Conservation (phyloP, 345 rosid species). For the Dimocarpus longan region DNA sequence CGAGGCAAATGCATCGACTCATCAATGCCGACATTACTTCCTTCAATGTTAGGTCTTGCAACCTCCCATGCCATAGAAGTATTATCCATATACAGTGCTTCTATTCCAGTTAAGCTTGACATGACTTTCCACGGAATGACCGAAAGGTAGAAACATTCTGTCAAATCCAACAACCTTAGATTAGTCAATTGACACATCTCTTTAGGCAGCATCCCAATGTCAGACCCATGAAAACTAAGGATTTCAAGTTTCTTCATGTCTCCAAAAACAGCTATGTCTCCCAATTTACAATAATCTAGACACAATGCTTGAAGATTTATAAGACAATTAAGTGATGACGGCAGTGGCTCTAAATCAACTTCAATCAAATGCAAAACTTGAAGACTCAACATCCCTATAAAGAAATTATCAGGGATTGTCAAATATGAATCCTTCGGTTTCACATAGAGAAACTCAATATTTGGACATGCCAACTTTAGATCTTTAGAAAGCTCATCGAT, state of each 20-base stretch:
- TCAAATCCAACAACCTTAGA: conserved; percentile 26
- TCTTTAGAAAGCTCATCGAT: conserved; percentile 9
- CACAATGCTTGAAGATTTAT: conserved; percentile 24
- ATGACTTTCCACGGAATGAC: conserved; percentile 18
- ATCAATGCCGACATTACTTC: conserved; percentile 16
- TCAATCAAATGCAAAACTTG: conserved; percentile 12
- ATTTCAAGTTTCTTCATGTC: conserved; percentile 15
- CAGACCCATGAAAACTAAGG: conserved; percentile 23
- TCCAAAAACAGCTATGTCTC: conserved; percentile 14
- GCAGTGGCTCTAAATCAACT: conserved; percentile 9
- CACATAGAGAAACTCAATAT: conserved; percentile 10
- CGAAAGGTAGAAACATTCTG: no score
- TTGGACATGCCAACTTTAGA: conserved; percentile 13
- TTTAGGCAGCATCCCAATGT: conserved; percentile 5
- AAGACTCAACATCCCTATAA: not conserved
- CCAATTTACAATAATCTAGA: conserved; percentile 1
- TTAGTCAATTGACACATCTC: conserved; percentile 5
- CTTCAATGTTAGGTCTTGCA: not conserved
- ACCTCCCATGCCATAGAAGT: conserved; percentile 3
- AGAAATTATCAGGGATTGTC: conserved; percentile 3
- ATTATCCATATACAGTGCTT: conserved; percentile 23
- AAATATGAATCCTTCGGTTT: not conserved
- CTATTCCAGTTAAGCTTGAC: conserved; percentile 17
- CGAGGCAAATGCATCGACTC: conserved; percentile 15
- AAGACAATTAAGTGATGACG: conserved; percentile 10